phyloP scores from a whole-genome alignment of 805 yeast species.

The Yamadazyma scolyti region DNA sequence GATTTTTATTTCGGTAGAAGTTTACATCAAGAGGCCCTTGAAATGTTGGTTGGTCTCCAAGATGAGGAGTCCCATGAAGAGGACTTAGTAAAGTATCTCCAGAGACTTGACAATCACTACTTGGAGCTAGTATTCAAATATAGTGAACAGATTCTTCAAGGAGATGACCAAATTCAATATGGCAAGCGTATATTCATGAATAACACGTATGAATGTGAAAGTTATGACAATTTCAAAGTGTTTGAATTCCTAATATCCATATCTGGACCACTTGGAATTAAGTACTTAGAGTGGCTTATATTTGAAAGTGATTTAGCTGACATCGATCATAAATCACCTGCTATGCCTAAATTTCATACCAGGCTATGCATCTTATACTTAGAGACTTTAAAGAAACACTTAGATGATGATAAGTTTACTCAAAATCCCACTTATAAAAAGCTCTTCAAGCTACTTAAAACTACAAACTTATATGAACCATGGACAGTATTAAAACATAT shows the following conservation, averaged over 20 bases:
- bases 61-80: slow-evolving; percentile 14
- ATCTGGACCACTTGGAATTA: slow-evolving; percentile 18
- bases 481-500: slow-evolving; percentile 31
- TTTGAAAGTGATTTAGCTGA: slow-evolving; percentile 31
- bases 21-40: slow-evolving; percentile 64
- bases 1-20: slow-evolving; percentile 70
- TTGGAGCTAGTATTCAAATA: slow-evolving; percentile 56
- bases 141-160: slow-evolving; percentile 46
- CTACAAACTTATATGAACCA: slow-evolving; percentile 31
- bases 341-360: slow-evolving; percentile 29
- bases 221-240: slow-evolving; percentile 52
- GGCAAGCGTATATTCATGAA: slow-evolving; percentile 58
- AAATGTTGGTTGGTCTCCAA: slow-evolving; percentile 43
- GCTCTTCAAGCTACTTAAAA: slow-evolving; percentile 27
- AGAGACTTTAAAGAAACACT: slow-evolving; percentile 8
- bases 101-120: slow-evolving; percentile 46
- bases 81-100: slow-evolving; percentile 43
- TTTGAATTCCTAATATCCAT: slow-evolving; percentile 44
- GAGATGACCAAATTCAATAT: slow-evolving; percentile 22
- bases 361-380: slow-evolving; percentile 31
- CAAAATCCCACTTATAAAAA: slow-evolving; percentile 21
- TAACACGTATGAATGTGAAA: slow-evolving; percentile 57
- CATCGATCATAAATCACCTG: slow-evolving; percentile 10
- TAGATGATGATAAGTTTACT: slow-evolving; percentile 9
- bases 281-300: slow-evolving; percentile 46